Conservation (phyloP, 2,329 filamentous ascomycete genomes). For the Dactylellina leptospora region DNA sequence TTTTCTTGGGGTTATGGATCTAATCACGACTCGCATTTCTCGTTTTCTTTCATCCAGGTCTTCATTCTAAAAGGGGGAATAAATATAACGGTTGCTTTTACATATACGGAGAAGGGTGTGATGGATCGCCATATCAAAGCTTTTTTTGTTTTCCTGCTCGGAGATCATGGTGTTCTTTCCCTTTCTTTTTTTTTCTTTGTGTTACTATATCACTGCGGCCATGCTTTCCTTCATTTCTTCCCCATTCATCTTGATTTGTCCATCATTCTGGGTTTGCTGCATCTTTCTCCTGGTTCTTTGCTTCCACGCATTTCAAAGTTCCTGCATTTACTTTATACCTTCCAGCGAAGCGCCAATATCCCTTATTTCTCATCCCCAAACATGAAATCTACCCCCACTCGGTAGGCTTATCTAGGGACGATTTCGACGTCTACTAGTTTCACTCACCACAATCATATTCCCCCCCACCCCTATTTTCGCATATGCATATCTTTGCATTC, state of each 20-base stretch:
- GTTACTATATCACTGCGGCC: constrained; percentile 23
- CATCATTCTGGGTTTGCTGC: constrained; percentile 31
- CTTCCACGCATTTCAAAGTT: constrained; percentile 7
- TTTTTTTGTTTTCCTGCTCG: constrained; percentile 23
- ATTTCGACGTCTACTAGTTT: background rate
- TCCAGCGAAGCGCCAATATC: constrained; percentile 26
- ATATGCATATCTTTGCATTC: constrained; percentile 36
- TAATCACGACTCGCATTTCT: constrained; percentile 49
- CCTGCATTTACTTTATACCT: constrained; percentile 18
- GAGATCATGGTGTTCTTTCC: constrained; percentile 44
- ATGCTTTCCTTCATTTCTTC: background rate
- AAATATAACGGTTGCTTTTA: constrained; percentile 44
- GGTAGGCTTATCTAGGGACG: constrained; percentile 1
- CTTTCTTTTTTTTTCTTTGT: background rate
- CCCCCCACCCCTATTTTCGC: constrained; percentile 1
- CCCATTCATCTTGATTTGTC: constrained; percentile 28
- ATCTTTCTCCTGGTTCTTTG: constrained; percentile 16
- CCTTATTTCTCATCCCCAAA: background rate
- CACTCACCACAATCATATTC: constrained; percentile 1
- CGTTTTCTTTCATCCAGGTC: constrained; percentile 26
- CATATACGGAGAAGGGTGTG: constrained; percentile 46
- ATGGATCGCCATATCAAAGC: constrained; percentile 22
- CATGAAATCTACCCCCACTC: background rate
- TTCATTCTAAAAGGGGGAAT: constrained; percentile 41
- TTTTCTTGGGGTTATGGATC: constrained; percentile 50